Conservation (phyloP, 352 stramenopile species). For the Elongisporangium undulatum region DNA sequence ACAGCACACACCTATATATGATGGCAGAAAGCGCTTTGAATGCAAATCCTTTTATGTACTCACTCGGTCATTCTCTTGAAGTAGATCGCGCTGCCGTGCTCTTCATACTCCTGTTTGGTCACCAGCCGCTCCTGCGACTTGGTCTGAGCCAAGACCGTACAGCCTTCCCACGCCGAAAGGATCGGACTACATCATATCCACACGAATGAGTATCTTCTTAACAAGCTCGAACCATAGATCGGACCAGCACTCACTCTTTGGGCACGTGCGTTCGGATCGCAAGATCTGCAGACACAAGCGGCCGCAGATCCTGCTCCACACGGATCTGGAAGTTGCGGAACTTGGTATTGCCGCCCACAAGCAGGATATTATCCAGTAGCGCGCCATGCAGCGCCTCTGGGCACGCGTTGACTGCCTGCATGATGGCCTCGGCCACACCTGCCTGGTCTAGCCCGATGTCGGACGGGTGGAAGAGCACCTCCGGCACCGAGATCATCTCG, state of each 20-base stretch:
- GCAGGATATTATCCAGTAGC: conserved; percentile 83
- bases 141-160: conserved; percentile 30
- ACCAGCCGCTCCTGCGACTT: conserved; percentile 28
- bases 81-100: conserved; percentile 74
- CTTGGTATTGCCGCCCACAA: conserved; percentile 87
- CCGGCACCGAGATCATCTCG: conserved; percentile 86
- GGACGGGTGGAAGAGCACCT: conserved; percentile 90
- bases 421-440: conserved; percentile 81
- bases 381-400: conserved; percentile 58
- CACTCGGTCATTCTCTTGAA: conserved; percentile 14
- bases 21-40: not conserved
- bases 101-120: conserved; percentile 69
- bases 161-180: conserved; percentile 51
- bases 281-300: conserved; percentile 50
- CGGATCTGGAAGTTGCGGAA: conserved; percentile 79
- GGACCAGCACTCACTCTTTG: conserved; percentile 42
- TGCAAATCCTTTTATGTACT: not conserved
- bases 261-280: conserved; percentile 32
- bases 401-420: conserved; percentile 80
- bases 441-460: conserved; percentile 89
- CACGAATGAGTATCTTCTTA: conserved; percentile 3
- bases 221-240: conserved; percentile 1
- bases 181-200: conserved; percentile 38
- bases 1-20: not conserved
- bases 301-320: conserved; percentile 56